Base-by-base conservation (phyloP, 2,329 filamentous ascomycete species). In the Monosporascus sp. region DNA sequence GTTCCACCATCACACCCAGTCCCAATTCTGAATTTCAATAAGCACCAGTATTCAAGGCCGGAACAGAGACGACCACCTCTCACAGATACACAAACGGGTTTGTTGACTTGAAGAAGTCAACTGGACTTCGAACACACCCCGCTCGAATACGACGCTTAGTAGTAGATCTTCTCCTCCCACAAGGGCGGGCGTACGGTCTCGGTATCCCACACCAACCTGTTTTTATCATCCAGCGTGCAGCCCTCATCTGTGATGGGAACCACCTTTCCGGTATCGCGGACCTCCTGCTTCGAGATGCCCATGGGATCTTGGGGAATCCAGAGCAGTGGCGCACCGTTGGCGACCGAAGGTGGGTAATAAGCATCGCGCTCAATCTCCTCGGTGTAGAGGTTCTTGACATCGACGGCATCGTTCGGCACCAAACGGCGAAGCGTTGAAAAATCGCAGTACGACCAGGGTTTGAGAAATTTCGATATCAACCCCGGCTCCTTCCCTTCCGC, bases 161-260 rank as follows among this genome's bases (percentile, higher is more conserved):
- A 69, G 56, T 67, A 65, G 24, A 69, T 58, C 55, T 67, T 68
- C 56, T 69, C 67, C 54, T 69, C 66, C 66, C 66, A 69, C 6
- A 69, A 56, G 1, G 67, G 67, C 7, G 67, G 67, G 6, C 67
- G 63, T 35, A 66, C 66, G 3, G 59, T 48, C 49, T 68, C 65
- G 6, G 65, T 66, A 25, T 69, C 67, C 67, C 67, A 69, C 38
- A 67, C 62, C 27, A 69, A 49, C 54, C 66, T 68, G 68, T 85
- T 85, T 73, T 90, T 88, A 61, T 88, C 87, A 62, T 88, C 78
- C 49, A 93, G 71, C 48, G 73, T 79, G 45, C 87, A 87, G 18
- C 85, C 87, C 59, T 90, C 87, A 60, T 96, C 90, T 0, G 88
- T 92, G 58, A 95, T 93, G 1, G 85, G 82, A 31, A 90, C 88